phyloP scores from a whole-genome alignment of 768 basidiomycete genomes.

The Gloeophyllum trabeum region DNA sequence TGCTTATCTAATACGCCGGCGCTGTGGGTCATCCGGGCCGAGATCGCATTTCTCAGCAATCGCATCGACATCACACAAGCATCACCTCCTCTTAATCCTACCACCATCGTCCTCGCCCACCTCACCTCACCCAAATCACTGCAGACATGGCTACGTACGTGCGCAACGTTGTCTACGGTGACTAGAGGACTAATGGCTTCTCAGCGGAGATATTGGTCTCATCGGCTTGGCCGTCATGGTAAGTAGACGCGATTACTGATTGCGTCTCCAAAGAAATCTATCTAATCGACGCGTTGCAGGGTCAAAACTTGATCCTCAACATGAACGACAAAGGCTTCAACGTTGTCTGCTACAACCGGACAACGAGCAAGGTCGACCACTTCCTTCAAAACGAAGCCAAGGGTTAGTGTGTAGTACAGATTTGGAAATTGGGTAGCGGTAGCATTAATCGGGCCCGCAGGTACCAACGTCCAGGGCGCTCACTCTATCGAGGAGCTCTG shows the following conservation, averaged over 20 bases:
- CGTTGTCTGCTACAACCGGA: constrained; percentile 96
- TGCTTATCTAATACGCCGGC: no score
- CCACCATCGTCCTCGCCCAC: constrained; percentile 15
- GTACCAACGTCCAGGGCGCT: constrained; percentile 91
- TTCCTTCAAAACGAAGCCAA: constrained; percentile 98
- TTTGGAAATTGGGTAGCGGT: not conserved
- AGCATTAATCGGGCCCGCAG: constrained; percentile 25
- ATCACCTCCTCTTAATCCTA: constrained; percentile 12
- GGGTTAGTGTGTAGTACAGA: constrained; percentile 38
- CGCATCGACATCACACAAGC: constrained; percentile 13
- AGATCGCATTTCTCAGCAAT: not conserved
- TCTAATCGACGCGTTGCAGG: constrained; percentile 30
- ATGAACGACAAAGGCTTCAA: constrained; percentile 99
- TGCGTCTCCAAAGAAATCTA: constrained; percentile 9
- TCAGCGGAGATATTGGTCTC: constrained; percentile 93
- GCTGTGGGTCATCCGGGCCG: no score
- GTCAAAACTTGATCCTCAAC: constrained; percentile 95
- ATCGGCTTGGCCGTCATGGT: constrained; percentile 99
- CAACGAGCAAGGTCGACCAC: constrained; percentile 87
- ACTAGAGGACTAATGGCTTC: no score
- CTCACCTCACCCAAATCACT: no score
- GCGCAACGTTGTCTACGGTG: no score
- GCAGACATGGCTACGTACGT: no score
- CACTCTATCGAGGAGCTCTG: constrained; percentile 88
- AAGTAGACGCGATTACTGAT: constrained; percentile 14